Evolutionary conservation across 768 basidiomycete genomes (phyloP), one percentile per base, ranked within the genome.

Genomic region (Leccinellum rugosiceps): DNA sequence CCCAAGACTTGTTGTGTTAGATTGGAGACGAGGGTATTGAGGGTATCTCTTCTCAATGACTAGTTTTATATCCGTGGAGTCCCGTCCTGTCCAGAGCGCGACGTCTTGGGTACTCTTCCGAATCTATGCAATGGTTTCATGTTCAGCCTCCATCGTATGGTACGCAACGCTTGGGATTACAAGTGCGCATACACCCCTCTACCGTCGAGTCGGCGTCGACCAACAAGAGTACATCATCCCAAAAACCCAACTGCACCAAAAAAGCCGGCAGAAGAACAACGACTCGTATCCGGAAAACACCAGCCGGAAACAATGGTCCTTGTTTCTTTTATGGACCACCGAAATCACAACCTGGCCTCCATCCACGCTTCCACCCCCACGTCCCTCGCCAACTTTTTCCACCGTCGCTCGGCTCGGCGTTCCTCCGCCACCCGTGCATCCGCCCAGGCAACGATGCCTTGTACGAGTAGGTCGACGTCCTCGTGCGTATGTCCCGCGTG

Each of bases 401-500:
- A 64, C 14, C 41, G 57, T 23, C 45, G 49, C 23, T 8, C 49
- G 21, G 25, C 25, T 5, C 43, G 46, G 1, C 31, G 38, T 3
- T 57, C 56, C 45, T 65, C 69, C 3, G 17, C 32, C 57, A 48
- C 50, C 15, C 61, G 51, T 23, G 26, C 23, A n/a, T 61, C 62
- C 38, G 77, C 60, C 54, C 73, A 75, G 34, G 72, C 77, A 31
- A 83, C 57, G 49, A 86, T 76, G 0, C 78, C 83, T 2, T 68
- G 55, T 0, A 83, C 78, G 19, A 97, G 73, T 14, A 72, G 67
- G 38, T 83, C 80, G 4, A 96, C 78, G 28, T 95, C 86, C 38
- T 74, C 77, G 3, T 64, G 57, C 14, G 84, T 83, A 65, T 95
- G 92, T 2, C 80, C 84, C 0, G 93, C 85, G 65, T 94, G 90